These are phyloP conservation scores for Hypoxylon sp. DNA, from an alignment of 2,329 filamentous ascomycete genomes.

Conservation along the genomic window DNA sequence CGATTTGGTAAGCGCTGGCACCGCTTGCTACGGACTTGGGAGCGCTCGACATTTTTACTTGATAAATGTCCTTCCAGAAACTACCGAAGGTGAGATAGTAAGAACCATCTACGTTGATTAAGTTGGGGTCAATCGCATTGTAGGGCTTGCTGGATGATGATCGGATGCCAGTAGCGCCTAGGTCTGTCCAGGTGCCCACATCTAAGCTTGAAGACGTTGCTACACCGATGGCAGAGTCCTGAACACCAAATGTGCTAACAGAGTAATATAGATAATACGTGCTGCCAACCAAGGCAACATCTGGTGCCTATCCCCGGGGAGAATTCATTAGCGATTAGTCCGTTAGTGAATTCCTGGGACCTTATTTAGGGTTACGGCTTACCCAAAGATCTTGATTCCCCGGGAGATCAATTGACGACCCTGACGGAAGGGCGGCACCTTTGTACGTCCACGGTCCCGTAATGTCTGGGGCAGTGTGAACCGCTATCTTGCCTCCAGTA, in stretches of 20 bases:
- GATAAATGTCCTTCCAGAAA: constrained; percentile 77
- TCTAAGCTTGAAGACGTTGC: constrained; percentile 64
- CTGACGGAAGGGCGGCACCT: constrained; percentile 57
- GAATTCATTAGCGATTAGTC: not conserved
- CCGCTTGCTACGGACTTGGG: constrained; percentile 67
- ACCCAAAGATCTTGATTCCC: constrained; percentile 60
- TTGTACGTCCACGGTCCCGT: constrained; percentile 60
- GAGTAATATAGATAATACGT: constrained; percentile 78
- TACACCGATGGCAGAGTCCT: constrained; percentile 73
- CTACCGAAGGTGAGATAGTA: constrained; percentile 75
- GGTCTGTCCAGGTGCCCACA: constrained; percentile 72
- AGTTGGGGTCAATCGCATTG: constrained; percentile 73
- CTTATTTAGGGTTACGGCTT: constrained; percentile 31
- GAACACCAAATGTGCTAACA: constrained; percentile 73
- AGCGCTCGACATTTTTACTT: constrained; percentile 60
- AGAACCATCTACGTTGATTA: constrained; percentile 60
- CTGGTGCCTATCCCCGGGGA: constrained; percentile 68
- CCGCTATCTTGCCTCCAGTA: constrained; percentile 58
- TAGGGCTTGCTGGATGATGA: constrained; percentile 62
- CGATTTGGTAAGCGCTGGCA: constrained; percentile 62
- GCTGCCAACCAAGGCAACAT: constrained; percentile 70
- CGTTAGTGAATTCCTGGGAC: not conserved
- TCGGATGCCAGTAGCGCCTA: constrained; percentile 68
- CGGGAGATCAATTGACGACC: constrained; percentile 56
- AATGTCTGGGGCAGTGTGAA: constrained; percentile 57